Evolutionary conservation across 768 basidiomycete genomes (phyloP).

Genomic region (Xerocomellus amylosporus): DNA sequence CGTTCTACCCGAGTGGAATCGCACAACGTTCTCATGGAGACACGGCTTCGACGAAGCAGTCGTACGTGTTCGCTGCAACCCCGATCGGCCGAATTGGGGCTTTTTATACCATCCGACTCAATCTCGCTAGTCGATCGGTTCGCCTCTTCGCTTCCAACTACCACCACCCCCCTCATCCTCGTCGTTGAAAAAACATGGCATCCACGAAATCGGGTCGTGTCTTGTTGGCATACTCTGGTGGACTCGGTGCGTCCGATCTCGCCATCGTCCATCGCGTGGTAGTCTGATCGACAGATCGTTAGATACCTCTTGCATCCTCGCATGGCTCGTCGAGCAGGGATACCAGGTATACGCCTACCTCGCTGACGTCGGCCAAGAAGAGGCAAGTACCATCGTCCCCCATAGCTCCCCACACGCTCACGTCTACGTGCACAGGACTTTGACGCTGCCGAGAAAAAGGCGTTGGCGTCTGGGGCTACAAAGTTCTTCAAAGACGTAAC

Average conservation of each 20-base stretch:
- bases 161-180: too few relatives aligned
- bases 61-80: too few relatives aligned
- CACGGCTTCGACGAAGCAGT: too few relatives aligned
- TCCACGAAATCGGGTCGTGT: conserved; percentile 69
- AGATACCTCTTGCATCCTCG: conserved; percentile 98
- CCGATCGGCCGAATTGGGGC: too few relatives aligned
- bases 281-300: conserved; percentile 9
- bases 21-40: too few relatives aligned
- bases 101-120: too few relatives aligned
- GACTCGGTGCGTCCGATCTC: conserved; percentile 67
- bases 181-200: conserved; percentile 1
- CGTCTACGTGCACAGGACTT: conserved; percentile 63
- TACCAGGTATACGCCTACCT: conserved; percentile 98
- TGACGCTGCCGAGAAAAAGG: conserved; percentile 86
- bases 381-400: conserved; percentile 43
- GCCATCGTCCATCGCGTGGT: not conserved
- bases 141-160: not conserved
- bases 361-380: conserved; percentile 93
- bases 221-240: conserved; percentile 96
- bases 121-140: not conserved
- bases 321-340: conserved; percentile 97
- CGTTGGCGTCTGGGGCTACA: conserved; percentile 87
- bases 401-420: not conserved
- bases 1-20: too few relatives aligned
- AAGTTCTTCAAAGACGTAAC: conserved; percentile 88